Percentiles rank a stretch among this genome's conserved stretches.
These are phyloP conservation scores for Myxozyma mucilagina DNA, from an alignment of 805 yeast genomes.

Conservation along the genomic window DNA sequence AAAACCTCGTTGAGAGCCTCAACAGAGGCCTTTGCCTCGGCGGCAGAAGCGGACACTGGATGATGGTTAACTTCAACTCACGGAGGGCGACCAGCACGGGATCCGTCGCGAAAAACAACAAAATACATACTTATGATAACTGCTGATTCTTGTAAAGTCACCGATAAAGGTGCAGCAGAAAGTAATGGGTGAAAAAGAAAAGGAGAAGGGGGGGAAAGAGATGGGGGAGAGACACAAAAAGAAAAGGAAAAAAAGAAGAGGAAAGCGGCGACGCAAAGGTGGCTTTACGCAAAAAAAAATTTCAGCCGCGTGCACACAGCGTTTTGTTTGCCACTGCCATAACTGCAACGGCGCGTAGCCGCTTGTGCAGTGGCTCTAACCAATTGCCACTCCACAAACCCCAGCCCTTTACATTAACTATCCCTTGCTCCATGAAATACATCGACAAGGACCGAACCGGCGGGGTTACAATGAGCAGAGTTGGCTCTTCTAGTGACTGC, in stretches of 20 bases:
- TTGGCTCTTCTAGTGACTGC: no score
- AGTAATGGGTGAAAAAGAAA: not conserved
- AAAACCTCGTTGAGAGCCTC: conserved; percentile 91
- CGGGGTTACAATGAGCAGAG: no score
- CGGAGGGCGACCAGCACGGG: not conserved
- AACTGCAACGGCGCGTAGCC: not conserved
- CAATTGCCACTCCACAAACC: conserved; percentile 4
- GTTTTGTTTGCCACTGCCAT: conserved; percentile 11
- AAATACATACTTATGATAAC: not conserved
- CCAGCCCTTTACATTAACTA: not conserved
- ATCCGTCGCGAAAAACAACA: not conserved
- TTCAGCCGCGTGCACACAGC: conserved; percentile 13
- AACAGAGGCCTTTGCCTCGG: conserved; percentile 39
- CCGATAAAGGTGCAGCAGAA: conserved; percentile 3
- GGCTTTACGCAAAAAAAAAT: conserved; percentile 7
- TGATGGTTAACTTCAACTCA: not conserved
- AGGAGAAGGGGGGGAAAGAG: conserved; percentile 4
- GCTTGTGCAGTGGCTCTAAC: not conserved
- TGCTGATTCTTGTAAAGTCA: not conserved
- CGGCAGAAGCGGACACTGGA: conserved; percentile 20
- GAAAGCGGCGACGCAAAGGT: conserved; percentile 10
- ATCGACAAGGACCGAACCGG: not conserved
- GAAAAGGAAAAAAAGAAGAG: not conserved
- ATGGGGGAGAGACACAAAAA: not conserved
- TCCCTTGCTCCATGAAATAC: not conserved